Base-by-base conservation (phyloP, 2,329 filamentous ascomycete genomes). In the Sporothrix mexicana region DNA sequence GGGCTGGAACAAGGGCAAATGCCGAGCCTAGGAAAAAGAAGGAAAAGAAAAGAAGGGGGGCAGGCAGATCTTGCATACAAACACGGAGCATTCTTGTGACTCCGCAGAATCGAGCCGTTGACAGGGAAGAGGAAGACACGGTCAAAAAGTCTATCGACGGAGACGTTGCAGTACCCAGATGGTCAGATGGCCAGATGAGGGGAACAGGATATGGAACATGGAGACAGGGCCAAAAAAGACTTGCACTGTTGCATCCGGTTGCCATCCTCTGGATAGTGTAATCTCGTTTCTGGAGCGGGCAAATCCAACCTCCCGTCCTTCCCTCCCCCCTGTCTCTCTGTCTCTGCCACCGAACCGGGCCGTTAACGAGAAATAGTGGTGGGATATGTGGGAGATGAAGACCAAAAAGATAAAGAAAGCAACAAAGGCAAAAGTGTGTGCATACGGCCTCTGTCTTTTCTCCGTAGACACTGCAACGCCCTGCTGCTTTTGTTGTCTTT, bases 211-310 rank as follows among this genome's bases (percentile, higher is more conserved):
- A 36, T 36, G 30, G 30, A 36, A 2, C 7, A 36, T 36, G 30
- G 30, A 36, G 30, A 36, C 30, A 23, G 61, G 41, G 20, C 59
- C 20, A 47, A 49, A 66, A n/a, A 8, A 51, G 13, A 47, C 23
- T 64, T 47, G 41, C 61, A 47, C 41, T 20, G 45, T 64, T 47
- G 41, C 61, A 47, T n/a, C 41, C 36, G 61, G 61, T 5, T 64
- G 23, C 30, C 20, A 45, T 53, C 53, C 8, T 36, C 7, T 36
- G 30, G 30, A 36, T 1, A 36, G 13, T 53, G 53, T 61, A 70
- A 70, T 69, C 61, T 67, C 49, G 49, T 72, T 66, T 59, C 61
- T 23, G 12, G 61, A 36, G 47, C 41, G 41, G 66, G 3, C 30
- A 36, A 36, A 36, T 36, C 30, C 30, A 36, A 36, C 30, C 30